Evolutionary conservation across 164 flowering plant species (phyloP), one percentile per base, ranked within the genome.

Genomic region (Pachysandra terminalis): DNA sequence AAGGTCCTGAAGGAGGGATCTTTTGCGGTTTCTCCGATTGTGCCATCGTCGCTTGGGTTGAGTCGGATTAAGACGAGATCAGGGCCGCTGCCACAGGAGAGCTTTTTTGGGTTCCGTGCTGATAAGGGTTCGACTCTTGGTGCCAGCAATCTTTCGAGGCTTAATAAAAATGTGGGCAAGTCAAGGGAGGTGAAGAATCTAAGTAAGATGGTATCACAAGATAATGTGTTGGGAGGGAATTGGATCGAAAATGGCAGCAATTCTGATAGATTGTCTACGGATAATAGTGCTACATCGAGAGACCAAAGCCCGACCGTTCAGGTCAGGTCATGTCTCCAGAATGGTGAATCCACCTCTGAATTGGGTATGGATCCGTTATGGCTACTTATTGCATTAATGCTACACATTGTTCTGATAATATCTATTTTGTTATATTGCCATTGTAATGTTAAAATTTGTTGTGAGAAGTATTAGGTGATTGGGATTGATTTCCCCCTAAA

Each of bases 11-110:
- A 71, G 72, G 82, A 70, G 15, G 75, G 52, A 3, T 61, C 70
- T 24, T 24, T 82, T 0, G 56, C 84, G 12, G 86, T 82, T 10
- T 87, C 98, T 5, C 97, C 98, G 10, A 79, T 96, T 15, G 66
- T 88, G 70, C 97, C 97, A 2, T 90, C 98, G 2, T 90, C 97
- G 1, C 73, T 93, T 55, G 98, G 98, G 27, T 68, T 96, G 82
- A 89, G 90, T 70, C 75, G 86, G 83, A 96, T 96, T 2, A 96
- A 96, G 83, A 93, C 98, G 45, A 78, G 98, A 75, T 96, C 99
- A 1, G 98, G 97, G 73, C 99, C 99, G 26, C 63, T 96, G 81
- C 96, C 95, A 15, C 97, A 90, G 84, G 98, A 93, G 85, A 90
- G 92, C 73, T 90, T 93, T 75, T 90, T 85, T 22, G 86, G 85